These are phyloP conservation scores for Alnus glutinosa DNA, from an alignment of 306 rosid species.

Conservation along the genomic window DNA sequence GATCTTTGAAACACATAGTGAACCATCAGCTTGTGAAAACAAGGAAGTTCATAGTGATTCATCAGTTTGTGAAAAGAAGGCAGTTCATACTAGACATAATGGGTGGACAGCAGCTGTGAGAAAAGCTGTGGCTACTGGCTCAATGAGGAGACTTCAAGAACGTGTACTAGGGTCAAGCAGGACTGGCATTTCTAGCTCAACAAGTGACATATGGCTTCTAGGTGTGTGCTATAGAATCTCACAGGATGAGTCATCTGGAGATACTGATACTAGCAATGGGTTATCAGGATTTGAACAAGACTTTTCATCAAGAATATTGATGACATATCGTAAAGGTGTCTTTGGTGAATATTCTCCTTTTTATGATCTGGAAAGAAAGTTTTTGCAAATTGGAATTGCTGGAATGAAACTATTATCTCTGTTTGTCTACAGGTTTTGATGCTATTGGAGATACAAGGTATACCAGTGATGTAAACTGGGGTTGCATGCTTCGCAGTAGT, in stretches of 20 bases:
- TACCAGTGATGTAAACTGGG: constrained; percentile 94
- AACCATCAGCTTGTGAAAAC: constrained; percentile 68
- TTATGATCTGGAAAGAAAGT: constrained; percentile 12
- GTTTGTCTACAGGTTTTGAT: constrained; percentile 60
- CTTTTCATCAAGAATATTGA: constrained; percentile 73
- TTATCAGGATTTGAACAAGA: constrained; percentile 69
- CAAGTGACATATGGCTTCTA: constrained; percentile 93
- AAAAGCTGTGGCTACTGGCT: constrained; percentile 62
- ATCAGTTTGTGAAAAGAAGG: constrained; percentile 67
- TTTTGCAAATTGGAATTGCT: constrained; percentile 9
- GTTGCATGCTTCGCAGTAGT: constrained; percentile 97
- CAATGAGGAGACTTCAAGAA: constrained; percentile 90
- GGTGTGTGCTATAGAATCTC: constrained; percentile 68
- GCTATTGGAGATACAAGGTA: constrained; percentile 78
- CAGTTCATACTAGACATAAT: constrained; percentile 55
- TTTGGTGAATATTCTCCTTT: constrained; percentile 16
- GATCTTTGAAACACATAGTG: constrained; percentile 67
- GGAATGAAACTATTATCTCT: constrained; percentile 19
- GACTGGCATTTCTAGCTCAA: constrained; percentile 63
- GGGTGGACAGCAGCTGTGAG: constrained; percentile 85
- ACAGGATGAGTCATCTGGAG: constrained; percentile 54
- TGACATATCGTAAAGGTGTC: constrained; percentile 94
- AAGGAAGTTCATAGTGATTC: constrained; percentile 47
- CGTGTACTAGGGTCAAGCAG: constrained; percentile 72
- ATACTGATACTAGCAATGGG: constrained; percentile 43